Percentiles rank a stretch among this genome's conserved stretches.
Evolutionary conservation across 1,139 yeast species (phyloP).

Genomic region (Kurtzmaniella natalensis): DNA sequence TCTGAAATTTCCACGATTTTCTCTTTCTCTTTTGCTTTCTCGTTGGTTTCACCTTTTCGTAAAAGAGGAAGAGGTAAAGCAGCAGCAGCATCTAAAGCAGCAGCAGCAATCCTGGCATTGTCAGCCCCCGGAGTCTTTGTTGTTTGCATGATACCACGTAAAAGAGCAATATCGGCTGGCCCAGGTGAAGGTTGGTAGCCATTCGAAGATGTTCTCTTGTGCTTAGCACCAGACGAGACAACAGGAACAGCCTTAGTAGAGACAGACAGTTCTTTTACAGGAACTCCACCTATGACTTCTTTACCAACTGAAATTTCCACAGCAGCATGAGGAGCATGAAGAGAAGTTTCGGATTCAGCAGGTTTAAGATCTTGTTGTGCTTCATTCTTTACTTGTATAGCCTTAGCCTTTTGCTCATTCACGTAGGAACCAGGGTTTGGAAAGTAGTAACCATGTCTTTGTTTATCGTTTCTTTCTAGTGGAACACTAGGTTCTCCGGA

Average conservation of each 20-base stretch:
- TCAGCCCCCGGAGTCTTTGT: slow-evolving; percentile 23
- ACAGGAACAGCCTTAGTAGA: background rate
- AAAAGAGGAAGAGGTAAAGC: slow-evolving; percentile 56
- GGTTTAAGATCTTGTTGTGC: background rate
- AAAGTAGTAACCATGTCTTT: too few species aligned
- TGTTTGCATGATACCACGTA: slow-evolving; percentile 35
- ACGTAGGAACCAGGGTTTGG: background rate
- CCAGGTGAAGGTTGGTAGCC: slow-evolving; percentile 33
- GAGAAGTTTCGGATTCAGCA: slow-evolving; percentile 1
- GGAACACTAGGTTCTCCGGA: background rate
- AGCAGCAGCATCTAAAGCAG: slow-evolving; percentile 70
- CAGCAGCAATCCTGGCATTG: slow-evolving; percentile 65
- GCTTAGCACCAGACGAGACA: background rate
- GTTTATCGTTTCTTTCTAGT: too few species aligned
- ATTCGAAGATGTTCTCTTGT: slow-evolving; percentile 5
- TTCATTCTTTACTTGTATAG: background rate
- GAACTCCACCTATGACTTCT: too few species aligned
- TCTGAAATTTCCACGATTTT: background rate
- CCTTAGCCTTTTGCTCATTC: too few species aligned
- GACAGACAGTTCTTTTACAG: too few species aligned
- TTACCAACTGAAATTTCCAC: too few species aligned
- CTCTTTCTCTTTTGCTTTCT: background rate
- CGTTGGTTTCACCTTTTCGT: slow-evolving; percentile 7
- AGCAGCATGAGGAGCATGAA: background rate
- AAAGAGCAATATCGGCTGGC: slow-evolving; percentile 45